Evolutionary conservation across 129 eudicot genomes (phyloP).

Genomic region (Tagetes patula): DNA sequence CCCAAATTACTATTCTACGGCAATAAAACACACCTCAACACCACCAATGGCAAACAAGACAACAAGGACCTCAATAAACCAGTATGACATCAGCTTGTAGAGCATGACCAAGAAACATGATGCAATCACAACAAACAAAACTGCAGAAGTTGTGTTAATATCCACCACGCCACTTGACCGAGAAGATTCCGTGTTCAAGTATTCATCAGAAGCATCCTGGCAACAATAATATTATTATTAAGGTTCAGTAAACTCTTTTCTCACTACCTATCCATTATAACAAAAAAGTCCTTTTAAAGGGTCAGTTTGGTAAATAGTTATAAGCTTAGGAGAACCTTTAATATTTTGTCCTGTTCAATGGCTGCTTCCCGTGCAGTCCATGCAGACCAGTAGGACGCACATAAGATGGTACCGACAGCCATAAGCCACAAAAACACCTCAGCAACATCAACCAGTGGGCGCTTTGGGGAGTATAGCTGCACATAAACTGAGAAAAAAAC

Average conservation of each 20-base stretch:
- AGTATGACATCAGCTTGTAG: slow-evolving; percentile 90
- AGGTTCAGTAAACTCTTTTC: slow-evolving; percentile 19
- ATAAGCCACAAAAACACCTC: slow-evolving; percentile 98
- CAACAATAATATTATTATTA: slow-evolving; percentile 20
- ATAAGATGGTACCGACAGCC: slow-evolving; percentile 97
- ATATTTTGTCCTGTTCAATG: slow-evolving; percentile 82
- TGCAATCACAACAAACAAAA: slow-evolving; percentile 91
- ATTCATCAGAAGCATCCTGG: slow-evolving; percentile 84
- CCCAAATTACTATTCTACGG: slow-evolving; percentile 15
- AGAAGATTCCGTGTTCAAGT: slow-evolving; percentile 40
- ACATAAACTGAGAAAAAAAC: slow-evolving; percentile 65
- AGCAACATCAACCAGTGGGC: slow-evolving; percentile 94
- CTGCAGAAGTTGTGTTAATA: slow-evolving; percentile 82
- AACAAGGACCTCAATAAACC: slow-evolving; percentile 95
- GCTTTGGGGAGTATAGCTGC: slow-evolving; percentile 91
- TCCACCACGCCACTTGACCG: slow-evolving; percentile 73
- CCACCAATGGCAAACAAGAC: slow-evolving; percentile 98
- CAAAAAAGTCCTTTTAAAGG: not conserved
- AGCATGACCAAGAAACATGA: slow-evolving; percentile 97
- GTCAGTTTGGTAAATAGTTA: not conserved
- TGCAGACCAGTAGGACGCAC: slow-evolving; percentile 99
- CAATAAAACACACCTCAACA: slow-evolving; percentile 61
- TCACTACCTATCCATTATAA: not conserved
- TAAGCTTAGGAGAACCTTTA: slow-evolving; percentile 56
- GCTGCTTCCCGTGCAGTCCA: slow-evolving; percentile 97